Evolutionary conservation across 2,329 filamentous ascomycete genomes (phyloP), one percentile per base, ranked within the genome.

Genomic region (Ceratocystis colombiana): DNA sequence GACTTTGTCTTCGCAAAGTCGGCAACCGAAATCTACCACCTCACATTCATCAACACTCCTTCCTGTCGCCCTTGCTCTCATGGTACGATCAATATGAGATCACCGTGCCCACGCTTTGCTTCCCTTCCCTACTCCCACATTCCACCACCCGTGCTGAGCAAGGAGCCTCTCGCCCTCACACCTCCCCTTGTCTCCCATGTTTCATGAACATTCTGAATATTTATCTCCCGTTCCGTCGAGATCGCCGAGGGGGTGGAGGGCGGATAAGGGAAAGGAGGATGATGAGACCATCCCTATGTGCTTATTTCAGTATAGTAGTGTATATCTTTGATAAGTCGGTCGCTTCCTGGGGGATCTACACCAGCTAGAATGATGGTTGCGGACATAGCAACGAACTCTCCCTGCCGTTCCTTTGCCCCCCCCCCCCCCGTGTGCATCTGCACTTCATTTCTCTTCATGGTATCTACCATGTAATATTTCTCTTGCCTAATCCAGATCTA

Each of bases 121-220:
- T 50, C 46, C 46, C 22, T 25, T 2, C 15, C 22, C 25, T 55
- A 7, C 25, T 15, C n/a, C 28, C 28, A 59, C 53, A 59, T 59
- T 59, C 53, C 53, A 59, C 53, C 53, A 59, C 17, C 53, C 53
- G 53, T 30, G 53, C 53, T 59, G 53, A 59, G 33, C 12, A 59
- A 17, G 53, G 15, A 30, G 20, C 8, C 53, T 59, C 33, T 59
- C 5, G 28, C n/a, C 10, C 33, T 59, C 53, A 30, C 53, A 10
- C 53, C 53, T 7, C 5, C 48, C 20, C n/a, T 22, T 25, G 15
- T 59, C 53, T 37, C 53, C 8, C 28, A 37, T 33, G 45, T 57
- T 20, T 50, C 30, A 12, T 33, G 7, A 59, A 17, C 20, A 30
- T 59, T 37, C 12, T 30, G 33, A 3, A 41, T 41, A 33, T 30